A percentile compares a stretch with the other conserved stretches of the same genome.
These are phyloP conservation scores for Sporothrix dimorphospora DNA, from an alignment of 2,329 filamentous ascomycete genomes.

Conservation along the genomic window DNA sequence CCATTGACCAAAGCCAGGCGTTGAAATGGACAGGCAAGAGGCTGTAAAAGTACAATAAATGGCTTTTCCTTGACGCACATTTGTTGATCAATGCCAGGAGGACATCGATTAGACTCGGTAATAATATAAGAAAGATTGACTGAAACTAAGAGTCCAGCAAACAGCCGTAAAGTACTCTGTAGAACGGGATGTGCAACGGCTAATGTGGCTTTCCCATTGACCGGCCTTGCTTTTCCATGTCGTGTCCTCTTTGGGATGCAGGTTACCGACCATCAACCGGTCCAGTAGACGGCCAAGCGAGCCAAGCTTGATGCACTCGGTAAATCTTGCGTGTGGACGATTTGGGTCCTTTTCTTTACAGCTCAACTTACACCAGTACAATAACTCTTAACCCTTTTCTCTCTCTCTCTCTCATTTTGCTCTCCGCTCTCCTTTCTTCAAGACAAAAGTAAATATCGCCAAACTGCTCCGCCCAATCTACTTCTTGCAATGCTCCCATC, in stretches of 20 bases:
- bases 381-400: neutral
- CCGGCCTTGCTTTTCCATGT: neutral
- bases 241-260: neutral
- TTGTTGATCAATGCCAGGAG: neutral
- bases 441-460: neutral
- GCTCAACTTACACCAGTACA: too few species aligned
- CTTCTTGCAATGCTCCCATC: neutral
- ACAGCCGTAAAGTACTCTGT: neutral
- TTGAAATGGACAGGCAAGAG: neutral
- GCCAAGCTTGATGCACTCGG: constrained; percentile 2
- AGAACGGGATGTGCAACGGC: constrained; percentile 11
- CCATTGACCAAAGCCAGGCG: neutral
- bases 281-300: neutral
- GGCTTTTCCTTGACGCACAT: neutral
- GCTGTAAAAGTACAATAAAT: neutral
- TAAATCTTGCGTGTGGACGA: neutral
- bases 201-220: constrained; percentile 9
- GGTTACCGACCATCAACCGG: neutral
- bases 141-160: neutral
- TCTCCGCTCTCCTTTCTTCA: neutral
- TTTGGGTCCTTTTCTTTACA: neutral
- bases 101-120: too few species aligned
- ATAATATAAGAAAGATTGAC: neutral
- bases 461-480: neutral
- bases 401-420: too few species aligned